Evolutionary conservation across 768 basidiomycete species (phyloP).

Genomic region (Termitomyces sp.): DNA sequence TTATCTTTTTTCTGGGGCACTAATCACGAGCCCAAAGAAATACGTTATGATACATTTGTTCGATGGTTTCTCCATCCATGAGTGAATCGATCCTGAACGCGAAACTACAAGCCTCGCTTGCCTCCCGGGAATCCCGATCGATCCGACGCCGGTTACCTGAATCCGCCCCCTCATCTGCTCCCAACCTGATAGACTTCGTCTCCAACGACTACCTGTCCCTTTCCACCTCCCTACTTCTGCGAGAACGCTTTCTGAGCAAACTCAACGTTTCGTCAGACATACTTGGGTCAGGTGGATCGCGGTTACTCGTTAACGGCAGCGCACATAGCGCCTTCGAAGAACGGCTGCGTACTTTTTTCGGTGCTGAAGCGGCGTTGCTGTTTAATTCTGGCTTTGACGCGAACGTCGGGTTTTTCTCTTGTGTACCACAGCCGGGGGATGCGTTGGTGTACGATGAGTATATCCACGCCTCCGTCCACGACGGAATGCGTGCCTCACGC

Average conservation of each 20-base stretch:
- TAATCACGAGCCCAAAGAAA: background rate
- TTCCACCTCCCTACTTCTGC: conserved; percentile 51
- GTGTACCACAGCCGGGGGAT: conserved; percentile 74
- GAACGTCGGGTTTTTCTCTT: conserved; percentile 82
- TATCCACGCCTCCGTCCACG: conserved; percentile 88
- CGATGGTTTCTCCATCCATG: background rate
- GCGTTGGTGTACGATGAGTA: conserved; percentile 78
- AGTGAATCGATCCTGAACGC: conserved; percentile 19
- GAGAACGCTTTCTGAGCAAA: conserved; percentile 49
- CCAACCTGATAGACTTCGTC: conserved; percentile 58
- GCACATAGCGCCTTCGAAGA: conserved; percentile 69
- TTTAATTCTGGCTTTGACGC: conserved; percentile 96
- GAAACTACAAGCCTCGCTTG: conserved; percentile 46
- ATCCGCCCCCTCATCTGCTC: conserved; percentile 32
- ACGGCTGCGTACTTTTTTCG: conserved; percentile 61
- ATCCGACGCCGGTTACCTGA: conserved; percentile 70
- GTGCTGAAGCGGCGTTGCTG: conserved; percentile 57
- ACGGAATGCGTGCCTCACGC: conserved; percentile 75
- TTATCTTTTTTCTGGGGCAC: background rate
- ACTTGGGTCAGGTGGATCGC: conserved; percentile 84
- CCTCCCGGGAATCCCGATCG: conserved; percentile 57
- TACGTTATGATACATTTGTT: background rate
- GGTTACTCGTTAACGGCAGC: conserved; percentile 74
- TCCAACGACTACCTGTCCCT: conserved; percentile 94
- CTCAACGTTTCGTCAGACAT: conserved; percentile 47